phyloP scores from a whole-genome alignment of 257 asterid species.

The Voacanga thouarsii region DNA sequence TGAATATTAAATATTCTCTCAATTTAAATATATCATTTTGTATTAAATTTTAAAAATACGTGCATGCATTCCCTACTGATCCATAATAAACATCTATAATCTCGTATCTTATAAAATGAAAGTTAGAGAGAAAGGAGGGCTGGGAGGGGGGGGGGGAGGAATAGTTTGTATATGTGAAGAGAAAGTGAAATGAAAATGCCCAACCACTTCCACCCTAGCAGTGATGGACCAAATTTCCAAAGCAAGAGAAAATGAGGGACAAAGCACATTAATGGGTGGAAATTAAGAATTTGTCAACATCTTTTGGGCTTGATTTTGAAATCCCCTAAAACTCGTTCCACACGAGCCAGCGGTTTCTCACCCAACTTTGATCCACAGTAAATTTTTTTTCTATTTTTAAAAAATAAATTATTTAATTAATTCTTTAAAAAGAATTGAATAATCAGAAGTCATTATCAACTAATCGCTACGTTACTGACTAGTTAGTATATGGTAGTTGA shows the following conservation, averaged over 20 bases:
- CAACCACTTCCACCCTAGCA: constrained; percentile 16
- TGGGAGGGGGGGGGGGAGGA: no score
- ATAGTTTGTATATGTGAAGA: background rate
- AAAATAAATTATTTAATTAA: no score
- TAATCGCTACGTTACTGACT: constrained; percentile 1
- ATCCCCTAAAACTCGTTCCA: constrained; percentile 4
- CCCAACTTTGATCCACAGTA: background rate
- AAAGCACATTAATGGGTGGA: background rate
- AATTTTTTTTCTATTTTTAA: background rate
- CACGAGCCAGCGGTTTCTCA: constrained; percentile 14
- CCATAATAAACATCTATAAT: no score
- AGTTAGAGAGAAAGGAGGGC: no score
- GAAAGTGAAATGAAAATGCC: background rate
- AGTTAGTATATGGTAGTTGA: background rate
- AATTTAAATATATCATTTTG: no score
- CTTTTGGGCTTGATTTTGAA: constrained; percentile 3
- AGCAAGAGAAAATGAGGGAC: background rate
- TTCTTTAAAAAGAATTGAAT: background rate
- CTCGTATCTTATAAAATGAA: no score
- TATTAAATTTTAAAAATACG: no score
- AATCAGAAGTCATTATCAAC: constrained; percentile 11
- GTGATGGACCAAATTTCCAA: constrained; percentile 8
- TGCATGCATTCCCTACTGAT: no score
- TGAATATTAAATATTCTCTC: no score
- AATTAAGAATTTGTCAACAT: background rate